Conservation (phyloP, 192 early-diverging fungal species). For the Anaeromyces robustus region DNA sequence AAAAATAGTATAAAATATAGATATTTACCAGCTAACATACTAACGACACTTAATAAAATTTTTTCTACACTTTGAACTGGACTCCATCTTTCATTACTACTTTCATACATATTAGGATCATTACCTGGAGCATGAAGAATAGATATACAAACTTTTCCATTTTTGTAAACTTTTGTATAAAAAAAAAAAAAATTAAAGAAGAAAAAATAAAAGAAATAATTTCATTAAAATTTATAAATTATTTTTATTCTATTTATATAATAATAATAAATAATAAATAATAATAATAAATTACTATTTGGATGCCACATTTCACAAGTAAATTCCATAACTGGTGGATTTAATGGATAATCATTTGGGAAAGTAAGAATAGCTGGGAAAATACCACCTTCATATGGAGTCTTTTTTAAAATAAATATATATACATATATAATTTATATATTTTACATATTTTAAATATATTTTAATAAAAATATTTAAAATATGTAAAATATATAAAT, state of each 20-base stretch:
- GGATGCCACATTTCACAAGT: conserved; percentile 91
- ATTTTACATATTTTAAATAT: conserved; percentile 16
- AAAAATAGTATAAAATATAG: no score
- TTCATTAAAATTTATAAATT: no score
- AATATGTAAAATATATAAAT: conserved; percentile 14
- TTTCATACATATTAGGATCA: conserved; percentile 96
- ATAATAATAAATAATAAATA: no score
- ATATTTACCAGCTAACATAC: conserved; percentile 64
- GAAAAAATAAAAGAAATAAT: no score
- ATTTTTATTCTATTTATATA: no score
- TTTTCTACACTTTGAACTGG: conserved; percentile 98
- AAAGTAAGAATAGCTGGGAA: conserved; percentile 79
- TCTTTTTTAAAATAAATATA: conserved; percentile 29
- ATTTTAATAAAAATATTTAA: no score
- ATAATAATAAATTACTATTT: no score
- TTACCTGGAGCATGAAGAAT: conserved; percentile 96
- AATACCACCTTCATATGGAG: conserved; percentile 87
- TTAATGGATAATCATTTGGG: conserved; percentile 89
- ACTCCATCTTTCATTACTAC: conserved; percentile 86
- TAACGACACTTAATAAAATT: conserved; percentile 83
- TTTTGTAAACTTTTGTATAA: conserved; percentile 54
- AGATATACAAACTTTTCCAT: conserved; percentile 95
- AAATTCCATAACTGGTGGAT: conserved; percentile 91
- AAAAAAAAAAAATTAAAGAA: no score
- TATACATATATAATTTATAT: neutral